These are phyloP conservation scores for Krasilnikovozyma curviuscula DNA, from an alignment of 768 basidiomycete genomes.

Conservation along the genomic window DNA sequence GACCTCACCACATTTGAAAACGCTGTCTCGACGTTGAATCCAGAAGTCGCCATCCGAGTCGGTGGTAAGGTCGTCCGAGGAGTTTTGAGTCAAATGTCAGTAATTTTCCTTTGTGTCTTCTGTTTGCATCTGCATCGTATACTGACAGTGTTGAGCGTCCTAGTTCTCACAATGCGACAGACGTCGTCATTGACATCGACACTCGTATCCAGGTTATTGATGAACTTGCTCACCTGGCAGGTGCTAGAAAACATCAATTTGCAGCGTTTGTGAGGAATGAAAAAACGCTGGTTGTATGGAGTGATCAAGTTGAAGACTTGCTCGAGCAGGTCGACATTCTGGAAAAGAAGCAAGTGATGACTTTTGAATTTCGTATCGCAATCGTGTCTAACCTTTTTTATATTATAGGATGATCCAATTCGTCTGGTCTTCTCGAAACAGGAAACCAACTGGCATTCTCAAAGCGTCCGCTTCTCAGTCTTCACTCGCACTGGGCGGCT, in stretches of 20 bases:
- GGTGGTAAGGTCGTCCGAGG: conserved; percentile 22
- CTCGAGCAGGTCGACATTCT: conserved; percentile 37
- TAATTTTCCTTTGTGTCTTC: not conserved
- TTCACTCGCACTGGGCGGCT: too few species aligned
- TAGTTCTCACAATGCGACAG: conserved; percentile 12
- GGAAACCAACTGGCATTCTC: too few species aligned
- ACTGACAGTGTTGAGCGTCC: not conserved
- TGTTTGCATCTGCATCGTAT: too few species aligned
- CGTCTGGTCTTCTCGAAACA: conserved; percentile 59
- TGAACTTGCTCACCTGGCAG: conserved; percentile 53
- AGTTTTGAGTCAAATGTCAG: conserved; percentile 22
- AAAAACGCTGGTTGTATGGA: conserved; percentile 67
- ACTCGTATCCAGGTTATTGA: conserved; percentile 73
- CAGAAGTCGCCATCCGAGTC: conserved; percentile 65
- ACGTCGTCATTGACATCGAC: conserved; percentile 41
- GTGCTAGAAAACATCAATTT: conserved; percentile 73
- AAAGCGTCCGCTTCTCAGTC: too few species aligned
- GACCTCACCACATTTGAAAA: too few species aligned
- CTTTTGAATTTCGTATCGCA: too few species aligned
- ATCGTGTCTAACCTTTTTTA: too few species aligned
- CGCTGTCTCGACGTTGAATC: conserved; percentile 54
- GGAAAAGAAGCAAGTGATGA: too few species aligned
- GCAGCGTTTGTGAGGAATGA: conserved; percentile 77
- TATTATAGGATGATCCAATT: conserved; percentile 64
- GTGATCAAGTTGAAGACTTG: conserved; percentile 56